A percentile compares a stretch with the other conserved stretches of the same genome.
phyloP scores from a whole-genome alignment of 2,329 filamentous ascomycete genomes.

The Aspergillus pseudoglaucus region DNA sequence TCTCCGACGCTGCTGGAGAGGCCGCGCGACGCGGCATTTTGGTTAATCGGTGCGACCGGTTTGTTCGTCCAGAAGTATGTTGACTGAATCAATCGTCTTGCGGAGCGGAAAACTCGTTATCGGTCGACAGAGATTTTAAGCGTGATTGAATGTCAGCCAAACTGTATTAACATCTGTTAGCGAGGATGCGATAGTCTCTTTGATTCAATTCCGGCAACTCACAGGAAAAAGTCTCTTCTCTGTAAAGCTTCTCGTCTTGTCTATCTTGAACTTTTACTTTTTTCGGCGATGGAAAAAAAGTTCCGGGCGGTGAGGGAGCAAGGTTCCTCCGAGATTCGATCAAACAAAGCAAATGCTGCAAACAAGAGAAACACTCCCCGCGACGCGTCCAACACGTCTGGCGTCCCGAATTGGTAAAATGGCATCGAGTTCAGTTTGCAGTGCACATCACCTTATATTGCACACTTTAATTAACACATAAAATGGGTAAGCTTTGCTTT shows the following conservation, averaged over 20 bases:
- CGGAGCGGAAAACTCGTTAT: not conserved
- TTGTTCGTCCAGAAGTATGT: not conserved
- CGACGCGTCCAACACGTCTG: slow-evolving; percentile 35
- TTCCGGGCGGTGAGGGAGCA: slow-evolving; percentile 25
- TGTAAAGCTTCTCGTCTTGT: not conserved
- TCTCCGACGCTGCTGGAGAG: slow-evolving; percentile 81
- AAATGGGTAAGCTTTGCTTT: slow-evolving; percentile 22
- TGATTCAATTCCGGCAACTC: not conserved
- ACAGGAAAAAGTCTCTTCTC: not conserved
- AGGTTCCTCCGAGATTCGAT: slow-evolving; percentile 7
- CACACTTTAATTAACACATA: slow-evolving; percentile 4
- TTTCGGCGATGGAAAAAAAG: slow-evolving; percentile 13
- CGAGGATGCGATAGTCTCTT: not conserved
- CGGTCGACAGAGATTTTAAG: not conserved
- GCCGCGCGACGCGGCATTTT: slow-evolving; percentile 65
- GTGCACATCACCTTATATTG: slow-evolving; percentile 4
- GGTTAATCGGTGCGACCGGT: not conserved
- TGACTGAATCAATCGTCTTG: not conserved
- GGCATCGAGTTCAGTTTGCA: slow-evolving; percentile 2
- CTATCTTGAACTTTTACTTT: not conserved
- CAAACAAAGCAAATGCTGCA: slow-evolving; percentile 21
- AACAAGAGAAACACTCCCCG: slow-evolving; percentile 11
- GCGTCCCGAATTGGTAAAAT: slow-evolving; percentile 37
- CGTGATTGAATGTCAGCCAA: not conserved
- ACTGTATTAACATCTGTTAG: not conserved